Percentiles rank a stretch among this genome's conserved stretches.
Evolutionary conservation across 345 rosid genomes (phyloP).

Genomic region (Hypericum androsaemum): DNA sequence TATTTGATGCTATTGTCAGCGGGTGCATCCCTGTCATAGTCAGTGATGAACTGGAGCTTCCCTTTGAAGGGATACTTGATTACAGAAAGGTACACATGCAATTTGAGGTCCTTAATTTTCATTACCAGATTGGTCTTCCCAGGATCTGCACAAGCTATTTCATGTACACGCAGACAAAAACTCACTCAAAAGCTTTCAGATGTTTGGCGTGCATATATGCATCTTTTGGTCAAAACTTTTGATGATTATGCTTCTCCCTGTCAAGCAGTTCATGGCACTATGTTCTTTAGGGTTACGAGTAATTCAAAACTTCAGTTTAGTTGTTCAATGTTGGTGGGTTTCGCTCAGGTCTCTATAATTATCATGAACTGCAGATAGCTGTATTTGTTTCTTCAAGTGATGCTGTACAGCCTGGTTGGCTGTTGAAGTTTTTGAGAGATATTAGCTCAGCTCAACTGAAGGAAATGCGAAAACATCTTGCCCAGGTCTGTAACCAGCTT

Average conservation of each 20-base stretch:
- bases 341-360: constrained; percentile 2
- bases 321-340: constrained; percentile 1
- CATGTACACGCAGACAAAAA: too few relatives aligned
- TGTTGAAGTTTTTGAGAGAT: constrained; percentile 49
- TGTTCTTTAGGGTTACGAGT: too few relatives aligned
- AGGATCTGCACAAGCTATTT: too few relatives aligned
- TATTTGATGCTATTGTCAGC: constrained; percentile 94
- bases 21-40: constrained; percentile 92
- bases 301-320: background rate
- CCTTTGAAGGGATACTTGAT: constrained; percentile 91
- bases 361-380: constrained; percentile 46
- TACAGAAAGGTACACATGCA: constrained; percentile 49
- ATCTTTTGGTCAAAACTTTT: too few relatives aligned
- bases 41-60: constrained; percentile 89
- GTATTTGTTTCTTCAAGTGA: constrained; percentile 75
- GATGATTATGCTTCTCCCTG: too few relatives aligned
- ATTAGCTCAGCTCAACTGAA: constrained; percentile 40
- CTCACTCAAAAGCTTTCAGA: too few relatives aligned
- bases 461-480: constrained; percentile 56
- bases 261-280: too few relatives aligned
- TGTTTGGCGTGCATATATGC: too few relatives aligned
- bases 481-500: constrained; percentile 38
- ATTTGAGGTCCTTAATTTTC: too few relatives aligned
- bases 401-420: constrained; percentile 76
- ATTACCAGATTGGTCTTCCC: too few relatives aligned